Evolutionary conservation across 345 rosid genomes (phyloP), one percentile per base, ranked within the genome.

Genomic region (Arabidopsis arenosa): DNA sequence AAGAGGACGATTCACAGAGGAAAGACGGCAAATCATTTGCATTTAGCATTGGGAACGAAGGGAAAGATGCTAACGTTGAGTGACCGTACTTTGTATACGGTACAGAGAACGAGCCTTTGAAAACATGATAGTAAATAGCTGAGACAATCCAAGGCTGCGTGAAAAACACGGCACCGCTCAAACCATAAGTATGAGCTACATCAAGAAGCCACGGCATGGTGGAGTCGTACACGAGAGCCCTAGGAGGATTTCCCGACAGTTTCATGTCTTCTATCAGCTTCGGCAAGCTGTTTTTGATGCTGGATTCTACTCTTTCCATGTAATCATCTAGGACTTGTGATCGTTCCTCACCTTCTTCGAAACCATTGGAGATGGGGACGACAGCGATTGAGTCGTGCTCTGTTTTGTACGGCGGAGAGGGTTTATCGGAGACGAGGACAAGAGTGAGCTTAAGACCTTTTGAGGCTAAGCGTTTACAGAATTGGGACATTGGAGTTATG

Each of bases 401-500:
- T 72, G 64, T 78, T 73, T 66, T 66, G 81, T 78, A 78, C 2
- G 66, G 71, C n/a, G 44, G 66, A 43, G 79, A 49, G 54, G 79
- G 68, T 8, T 68, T 71, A 63, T 23, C 63, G 30, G 81, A 75
- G 72, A 83, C 81, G 45, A 76, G 44, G 74, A 83, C 26, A 7
- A 84, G 56, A 23, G 86, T 86, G 57, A 77, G 70, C 23, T 75
- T 83, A 14, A 81, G 75, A 61, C 90, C 85, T 62, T 86, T 85
- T 4, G 83, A 80, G 37, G 79, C 87, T 61, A 88, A 74, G 26
- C 85, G 84, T 62, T 85, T 85, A 67, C 83, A 85, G 82, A 86
- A 85, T 12, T 88, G 87, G 36, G 84, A 72, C 79, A 85, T 55
- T 21, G 93, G 93, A 63, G 84, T 88, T 17, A 88, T 45, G 84